These are phyloP conservation scores for Talaromyces sp. DNA, from an alignment of 2,329 filamentous ascomycete genomes.

Conservation along the genomic window DNA sequence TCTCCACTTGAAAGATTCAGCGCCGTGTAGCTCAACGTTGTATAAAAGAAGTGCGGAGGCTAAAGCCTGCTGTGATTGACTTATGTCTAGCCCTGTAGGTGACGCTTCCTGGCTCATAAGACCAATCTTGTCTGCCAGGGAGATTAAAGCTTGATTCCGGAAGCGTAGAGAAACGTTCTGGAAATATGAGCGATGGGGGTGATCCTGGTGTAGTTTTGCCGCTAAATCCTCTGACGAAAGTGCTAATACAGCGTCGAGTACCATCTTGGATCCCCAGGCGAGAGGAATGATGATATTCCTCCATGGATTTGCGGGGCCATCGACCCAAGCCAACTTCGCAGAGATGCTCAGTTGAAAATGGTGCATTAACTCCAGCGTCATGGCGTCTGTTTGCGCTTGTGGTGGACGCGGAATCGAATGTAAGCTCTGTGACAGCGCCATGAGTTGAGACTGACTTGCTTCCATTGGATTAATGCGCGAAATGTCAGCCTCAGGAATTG, in stretches of 20 bases:
- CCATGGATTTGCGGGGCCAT: constrained; percentile 29
- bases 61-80: constrained; percentile 13
- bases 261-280: constrained; percentile 21
- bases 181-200: constrained; percentile 7
- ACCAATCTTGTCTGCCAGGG: constrained; percentile 11
- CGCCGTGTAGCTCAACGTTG: constrained; percentile 28
- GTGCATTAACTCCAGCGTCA: constrained; percentile 20
- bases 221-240: constrained; percentile 28
- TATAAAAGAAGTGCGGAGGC: constrained; percentile 30
- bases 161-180: constrained; percentile 11
- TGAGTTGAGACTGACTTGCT: too few relatives aligned
- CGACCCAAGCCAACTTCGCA: constrained; percentile 30
- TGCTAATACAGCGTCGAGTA: constrained; percentile 28
- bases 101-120: constrained; percentile 5
- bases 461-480: neutral
- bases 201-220: constrained; percentile 10
- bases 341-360: constrained; percentile 28
- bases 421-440: neutral
- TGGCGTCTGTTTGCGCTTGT: neutral
- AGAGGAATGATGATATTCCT: constrained; percentile 30
- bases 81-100: neutral
- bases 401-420: neutral
- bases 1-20: constrained; percentile 23
- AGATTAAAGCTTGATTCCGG: constrained; percentile 15
- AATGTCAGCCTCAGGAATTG: neutral